Conservation (phyloP, 192 early-diverging fungal species). For the Linnemannia schmuckeri region DNA sequence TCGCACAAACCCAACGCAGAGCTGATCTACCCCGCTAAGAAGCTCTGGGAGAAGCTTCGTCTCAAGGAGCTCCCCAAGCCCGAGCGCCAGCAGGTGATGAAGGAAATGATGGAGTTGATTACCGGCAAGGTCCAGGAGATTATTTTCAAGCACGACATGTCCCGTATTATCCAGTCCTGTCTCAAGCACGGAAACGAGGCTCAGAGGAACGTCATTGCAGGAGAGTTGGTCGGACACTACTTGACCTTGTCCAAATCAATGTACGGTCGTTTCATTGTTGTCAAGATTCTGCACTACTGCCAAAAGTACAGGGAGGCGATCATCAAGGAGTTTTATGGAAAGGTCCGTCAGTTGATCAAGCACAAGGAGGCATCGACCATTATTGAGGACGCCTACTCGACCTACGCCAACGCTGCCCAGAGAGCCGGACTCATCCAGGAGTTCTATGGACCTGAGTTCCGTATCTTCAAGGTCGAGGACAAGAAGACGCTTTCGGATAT, state of each 20-base stretch:
- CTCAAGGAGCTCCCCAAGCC: slow-evolving; percentile 75
- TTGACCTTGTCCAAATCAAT: slow-evolving; percentile 78
- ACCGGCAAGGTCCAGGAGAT: slow-evolving; percentile 87
- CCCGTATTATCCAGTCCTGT: slow-evolving; percentile 90
- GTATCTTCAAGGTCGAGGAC: slow-evolving; percentile 79
- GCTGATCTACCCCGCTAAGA: slow-evolving; percentile 80
- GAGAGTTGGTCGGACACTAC: slow-evolving; percentile 84
- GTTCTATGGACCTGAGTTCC: slow-evolving; percentile 95
- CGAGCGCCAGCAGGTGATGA: slow-evolving; percentile 77
- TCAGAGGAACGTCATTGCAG: slow-evolving; percentile 84
- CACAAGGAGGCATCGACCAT: slow-evolving; percentile 92
- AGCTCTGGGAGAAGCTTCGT: slow-evolving; percentile 89
- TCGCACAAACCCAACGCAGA: slow-evolving; percentile 74
- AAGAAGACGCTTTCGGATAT: slow-evolving; percentile 69
- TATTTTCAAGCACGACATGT: slow-evolving; percentile 96
- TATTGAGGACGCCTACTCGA: slow-evolving; percentile 87
- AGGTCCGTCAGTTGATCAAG: slow-evolving; percentile 86
- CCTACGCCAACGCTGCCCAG: slow-evolving; percentile 84
- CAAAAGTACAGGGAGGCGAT: slow-evolving; percentile 76
- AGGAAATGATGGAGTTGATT: slow-evolving; percentile 85
- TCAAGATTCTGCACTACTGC: slow-evolving; percentile 89
- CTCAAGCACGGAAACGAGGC: slow-evolving; percentile 88
- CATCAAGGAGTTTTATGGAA: slow-evolving; percentile 83
- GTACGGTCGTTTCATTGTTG: slow-evolving; percentile 92
- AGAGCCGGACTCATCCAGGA: slow-evolving; percentile 83